phyloP scores from a whole-genome alignment of 2,329 filamentous ascomycete genomes.

The Aspergillus sp. region DNA sequence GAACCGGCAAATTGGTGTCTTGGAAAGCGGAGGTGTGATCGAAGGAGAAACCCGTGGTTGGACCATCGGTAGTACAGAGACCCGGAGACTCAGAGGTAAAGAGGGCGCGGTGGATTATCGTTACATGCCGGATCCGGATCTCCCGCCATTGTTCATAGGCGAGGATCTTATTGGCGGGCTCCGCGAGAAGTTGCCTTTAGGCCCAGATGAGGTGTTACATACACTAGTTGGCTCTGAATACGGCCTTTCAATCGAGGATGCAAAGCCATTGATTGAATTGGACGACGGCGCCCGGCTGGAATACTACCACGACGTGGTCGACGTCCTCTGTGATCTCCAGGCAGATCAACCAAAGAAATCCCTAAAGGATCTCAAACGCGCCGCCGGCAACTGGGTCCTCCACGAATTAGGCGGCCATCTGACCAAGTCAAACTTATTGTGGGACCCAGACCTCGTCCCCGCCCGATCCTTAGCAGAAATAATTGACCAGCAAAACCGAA shows the following conservation, averaged over 20 bases:
- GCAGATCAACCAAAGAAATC: slow-evolving; percentile 19
- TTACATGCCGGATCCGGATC: slow-evolving; percentile 96
- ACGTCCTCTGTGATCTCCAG: slow-evolving; percentile 26
- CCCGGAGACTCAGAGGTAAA: slow-evolving; percentile 75
- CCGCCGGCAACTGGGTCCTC: slow-evolving; percentile 62
- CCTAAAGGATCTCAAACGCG: slow-evolving; percentile 37
- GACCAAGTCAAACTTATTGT: slow-evolving; percentile 45
- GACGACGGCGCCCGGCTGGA: slow-evolving; percentile 74
- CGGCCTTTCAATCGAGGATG: slow-evolving; percentile 71
- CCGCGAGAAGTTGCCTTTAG: slow-evolving; percentile 55
- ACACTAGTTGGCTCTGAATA: slow-evolving; percentile 55
- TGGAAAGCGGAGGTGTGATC: slow-evolving; percentile 68
- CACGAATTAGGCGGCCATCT: slow-evolving; percentile 65
- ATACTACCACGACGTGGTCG: slow-evolving; percentile 57
- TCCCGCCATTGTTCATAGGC: slow-evolving; percentile 71
- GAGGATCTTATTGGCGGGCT: slow-evolving; percentile 62
- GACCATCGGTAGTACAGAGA: slow-evolving; percentile 77
- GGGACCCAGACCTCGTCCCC: slow-evolving; percentile 35
- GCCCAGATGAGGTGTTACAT: slow-evolving; percentile 65
- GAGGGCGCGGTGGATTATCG: slow-evolving; percentile 96
- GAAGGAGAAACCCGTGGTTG: slow-evolving; percentile 88
- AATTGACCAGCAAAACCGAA: slow-evolving; percentile 37
- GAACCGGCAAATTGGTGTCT: slow-evolving; percentile 73
- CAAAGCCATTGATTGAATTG: slow-evolving; percentile 67
- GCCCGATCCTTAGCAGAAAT: slow-evolving; percentile 40